Evolutionary conservation across 2,329 filamentous ascomycete genomes (phyloP).

Genomic region (Nothophoma quercina): DNA sequence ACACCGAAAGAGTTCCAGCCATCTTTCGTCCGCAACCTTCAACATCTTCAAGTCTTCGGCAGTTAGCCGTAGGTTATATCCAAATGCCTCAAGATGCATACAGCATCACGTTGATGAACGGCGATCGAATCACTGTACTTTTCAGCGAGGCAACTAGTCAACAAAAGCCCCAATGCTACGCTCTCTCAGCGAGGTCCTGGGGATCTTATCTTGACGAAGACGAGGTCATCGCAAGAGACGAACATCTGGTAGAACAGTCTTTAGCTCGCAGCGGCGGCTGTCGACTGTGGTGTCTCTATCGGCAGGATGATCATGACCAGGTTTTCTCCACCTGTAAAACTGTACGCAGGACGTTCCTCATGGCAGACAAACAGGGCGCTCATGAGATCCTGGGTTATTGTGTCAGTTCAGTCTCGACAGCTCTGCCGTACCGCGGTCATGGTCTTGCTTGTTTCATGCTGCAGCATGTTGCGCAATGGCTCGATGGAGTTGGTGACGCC

Average conservation of each 20-base stretch:
- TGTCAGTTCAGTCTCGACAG: constrained; percentile 6
- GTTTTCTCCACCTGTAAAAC: constrained; percentile 11
- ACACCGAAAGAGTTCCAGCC: not conserved
- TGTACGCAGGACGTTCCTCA: not conserved
- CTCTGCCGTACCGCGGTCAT: constrained; percentile 6
- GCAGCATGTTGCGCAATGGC: constrained; percentile 2
- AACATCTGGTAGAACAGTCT: not conserved
- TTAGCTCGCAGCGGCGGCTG: constrained; percentile 2
- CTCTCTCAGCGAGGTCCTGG: constrained; percentile 3
- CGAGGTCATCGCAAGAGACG: constrained; percentile 5
- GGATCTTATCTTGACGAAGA: constrained; percentile 5
- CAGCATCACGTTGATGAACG: not conserved
- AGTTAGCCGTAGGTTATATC: not conserved
- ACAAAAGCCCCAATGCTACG: constrained; percentile 4
- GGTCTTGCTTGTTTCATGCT: constrained; percentile 12
- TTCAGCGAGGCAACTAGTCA: constrained; percentile 9
- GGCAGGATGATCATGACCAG: not conserved
- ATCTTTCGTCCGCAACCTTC: not conserved
- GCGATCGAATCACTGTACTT: not conserved
- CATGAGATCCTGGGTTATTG: not conserved
- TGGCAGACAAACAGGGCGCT: not conserved
- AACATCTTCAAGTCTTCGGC: not conserved
- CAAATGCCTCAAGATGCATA: not conserved
- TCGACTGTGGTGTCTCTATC: constrained; percentile 12
- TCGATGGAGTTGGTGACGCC: constrained; percentile 3